Base-by-base conservation (phyloP, 495 filamentous ascomycete genomes). In the Penicillium paxilli region DNA sequence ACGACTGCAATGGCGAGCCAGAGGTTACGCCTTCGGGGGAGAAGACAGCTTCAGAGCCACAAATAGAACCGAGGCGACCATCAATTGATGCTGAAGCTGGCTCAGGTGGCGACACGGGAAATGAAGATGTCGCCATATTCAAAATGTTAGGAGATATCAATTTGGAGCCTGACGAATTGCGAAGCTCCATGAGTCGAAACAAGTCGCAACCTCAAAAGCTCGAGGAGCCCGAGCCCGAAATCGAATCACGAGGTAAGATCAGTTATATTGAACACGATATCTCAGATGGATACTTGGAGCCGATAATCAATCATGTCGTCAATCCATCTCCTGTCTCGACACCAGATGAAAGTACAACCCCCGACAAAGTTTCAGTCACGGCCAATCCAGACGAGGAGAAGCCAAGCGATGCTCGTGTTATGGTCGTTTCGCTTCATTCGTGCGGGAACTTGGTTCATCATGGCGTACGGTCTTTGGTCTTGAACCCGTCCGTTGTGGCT, bases 381-480 rank as follows among this genome's bases (percentile, higher is more conserved):
- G 42, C 47, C 21, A 56, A 30, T 33, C 46, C 23, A 25, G 51
- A 10, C 38, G 59, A 44, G 42, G 56, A 49, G 8, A 6, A 42
- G 19, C 46, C 55, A 16, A 59, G 42, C 40, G 63, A 77, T 25
- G 63, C 73, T 8, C 79, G 76, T 24, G 75, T 96, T 23, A 90
- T 97, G 84, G 87, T 95, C 20, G 86, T 96, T 2, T 98, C 94
- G 0, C 88, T 98, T 44, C 94, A 98, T 67, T 96, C 92, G 20
- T 98, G 94, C 69, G 94, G 94, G 46, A 98, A 97, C 62, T 84
- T 98, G 14, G 83, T 93, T 12, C 94, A 98, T 62, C 92, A 96
- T 62, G 94, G 89, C 2, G 85, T 98, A 35, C 87, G 89, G 5
- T 94, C 94, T 5, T 78, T 98, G 37, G 69, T 89, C 12, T 64